A percentile compares a stretch with the other conserved stretches of the same genome.
phyloP scores from a whole-genome alignment of 2,329 filamentous ascomycete genomes.

The Didymella sp. region DNA sequence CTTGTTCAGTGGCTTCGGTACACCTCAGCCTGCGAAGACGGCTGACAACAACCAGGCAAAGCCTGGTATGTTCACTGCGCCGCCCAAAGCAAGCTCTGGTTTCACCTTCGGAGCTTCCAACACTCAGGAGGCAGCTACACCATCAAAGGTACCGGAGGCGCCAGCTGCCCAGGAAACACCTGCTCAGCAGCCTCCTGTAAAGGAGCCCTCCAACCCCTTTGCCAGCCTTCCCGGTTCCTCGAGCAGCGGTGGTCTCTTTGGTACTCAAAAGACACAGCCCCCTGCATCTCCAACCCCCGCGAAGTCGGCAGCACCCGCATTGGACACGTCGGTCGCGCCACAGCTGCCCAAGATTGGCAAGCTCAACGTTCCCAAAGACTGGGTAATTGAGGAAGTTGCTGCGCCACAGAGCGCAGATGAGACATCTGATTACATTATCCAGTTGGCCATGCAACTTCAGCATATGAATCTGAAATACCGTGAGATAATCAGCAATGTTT shows the following conservation, averaged over 20 bases:
- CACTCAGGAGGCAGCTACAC: conserved; percentile 16
- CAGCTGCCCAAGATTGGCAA: conserved; percentile 36
- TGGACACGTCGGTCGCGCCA: conserved; percentile 12
- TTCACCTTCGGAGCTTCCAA: conserved; percentile 29
- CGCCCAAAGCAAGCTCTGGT: conserved; percentile 31
- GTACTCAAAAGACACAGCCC: conserved; percentile 21
- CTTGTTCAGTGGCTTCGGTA: conserved; percentile 34
- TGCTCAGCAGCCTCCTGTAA: conserved; percentile 14
- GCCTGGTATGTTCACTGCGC: conserved; percentile 28
- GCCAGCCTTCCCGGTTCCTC: conserved; percentile 23
- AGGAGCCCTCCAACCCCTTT: conserved; percentile 27
- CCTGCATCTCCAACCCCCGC: conserved; percentile 23
- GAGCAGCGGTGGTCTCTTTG: conserved; percentile 24
- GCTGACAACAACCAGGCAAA: conserved; percentile 23
- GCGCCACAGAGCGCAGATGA: conserved; percentile 19
- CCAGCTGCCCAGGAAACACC: conserved; percentile 19
- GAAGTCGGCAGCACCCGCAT: conserved; percentile 16
- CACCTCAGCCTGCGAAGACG: conserved; percentile 32
- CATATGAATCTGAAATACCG: conserved; percentile 39
- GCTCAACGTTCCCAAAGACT: conserved; percentile 35
- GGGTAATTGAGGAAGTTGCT: conserved; percentile 25
- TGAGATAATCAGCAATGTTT: conserved; percentile 33
- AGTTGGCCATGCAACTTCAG: conserved; percentile 33
- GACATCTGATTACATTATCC: conserved; percentile 26
- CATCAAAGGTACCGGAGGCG: conserved; percentile 16